Base-by-base conservation (phyloP, 176 grass and related monocot species). In the Carex kokanica region DNA sequence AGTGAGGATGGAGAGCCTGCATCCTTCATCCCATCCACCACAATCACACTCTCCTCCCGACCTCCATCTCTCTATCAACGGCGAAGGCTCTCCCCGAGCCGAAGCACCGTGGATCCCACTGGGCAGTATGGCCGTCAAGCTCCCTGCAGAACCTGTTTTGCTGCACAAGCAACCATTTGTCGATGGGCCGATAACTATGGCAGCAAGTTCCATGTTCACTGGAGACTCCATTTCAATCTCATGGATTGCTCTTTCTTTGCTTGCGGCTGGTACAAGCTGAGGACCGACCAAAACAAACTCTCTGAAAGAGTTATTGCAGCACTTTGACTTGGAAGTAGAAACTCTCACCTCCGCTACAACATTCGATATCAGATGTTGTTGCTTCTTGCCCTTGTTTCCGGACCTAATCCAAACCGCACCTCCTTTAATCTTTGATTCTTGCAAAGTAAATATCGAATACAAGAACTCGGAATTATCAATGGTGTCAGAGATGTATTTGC, bases 1-100 rank as follows among this genome's bases (percentile, higher is more conserved):
- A 82, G 64, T 36, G 58, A 99, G 85, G 74, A 96, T 21, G 54
- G 91, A 88, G 32, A 99, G 83, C 21, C 32, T 86, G 81, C 97
- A 99, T 49, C 97, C 97, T 81, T 96, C 93, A 83, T 99, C 97
- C 97, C 97, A 99, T 54, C 97, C 97, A 8, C 97, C 93, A 87
- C 97, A 99, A 65, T 99, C 97, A 53, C 97, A 99, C 58, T 78
- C 74, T 84, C 96, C 93, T 81, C 89, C 91, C 80, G 85, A 90
- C 78, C 72, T 90, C 97, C 97, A 99, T 91, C 97, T 89, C 64
- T 99, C 74, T 56, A 99, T 87, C 83, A 99, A 85, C 60, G 97
- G 88, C 23, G 92, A 81, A 16, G 87, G 89, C 38, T 86, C 85
- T 72, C 83, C 88, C 38, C 83, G 85, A 40, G 68, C 91, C 58